Percentiles rank a stretch among this genome's conserved stretches.
Evolutionary conservation across 352 stramenopile genomes (phyloP).

Genomic region (Phytophthora melonis): DNA sequence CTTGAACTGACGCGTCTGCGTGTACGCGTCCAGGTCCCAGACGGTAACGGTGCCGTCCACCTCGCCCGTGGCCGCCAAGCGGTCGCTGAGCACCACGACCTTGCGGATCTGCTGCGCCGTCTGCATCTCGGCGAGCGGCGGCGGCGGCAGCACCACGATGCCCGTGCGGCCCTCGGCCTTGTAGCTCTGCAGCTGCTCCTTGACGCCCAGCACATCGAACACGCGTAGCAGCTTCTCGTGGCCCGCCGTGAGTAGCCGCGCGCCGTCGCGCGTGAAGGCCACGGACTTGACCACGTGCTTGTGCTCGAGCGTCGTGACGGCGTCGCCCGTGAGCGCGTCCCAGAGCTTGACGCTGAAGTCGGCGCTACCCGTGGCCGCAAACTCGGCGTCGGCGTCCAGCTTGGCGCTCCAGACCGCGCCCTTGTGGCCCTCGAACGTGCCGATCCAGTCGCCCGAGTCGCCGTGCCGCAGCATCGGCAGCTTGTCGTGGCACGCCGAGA

Average conservation of each 20-base stretch:
- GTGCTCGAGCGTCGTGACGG: conserved; percentile 95
- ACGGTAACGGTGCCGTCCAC: conserved; percentile 75
- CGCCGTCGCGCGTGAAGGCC: conserved; percentile 91
- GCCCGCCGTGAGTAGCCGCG: conserved; percentile 91
- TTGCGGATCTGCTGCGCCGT: conserved; percentile 84
- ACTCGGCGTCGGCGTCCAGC: conserved; percentile 83
- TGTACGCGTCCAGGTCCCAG: conserved; percentile 71
- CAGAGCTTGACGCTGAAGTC: conserved; percentile 98
- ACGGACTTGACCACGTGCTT: conserved; percentile 98
- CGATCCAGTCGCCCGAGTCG: conserved; percentile 95
- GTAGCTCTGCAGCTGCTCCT: conserved; percentile 69
- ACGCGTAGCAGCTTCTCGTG: conserved; percentile 96
- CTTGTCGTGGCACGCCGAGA: conserved; percentile 91
- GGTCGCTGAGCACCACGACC: conserved; percentile 68
- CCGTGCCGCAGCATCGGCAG: conserved; percentile 88
- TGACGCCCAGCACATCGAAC: conserved; percentile 83
- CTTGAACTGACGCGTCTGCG: conserved; percentile 60
- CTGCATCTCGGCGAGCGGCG: conserved; percentile 57
- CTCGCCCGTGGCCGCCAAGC: conserved; percentile 71
- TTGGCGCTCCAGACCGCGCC: conserved; percentile 94
- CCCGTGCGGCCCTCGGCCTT: conserved; percentile 67
- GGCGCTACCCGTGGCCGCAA: conserved; percentile 92
- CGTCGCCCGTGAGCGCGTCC: conserved; percentile 96
- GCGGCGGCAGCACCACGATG: conserved; percentile 63
- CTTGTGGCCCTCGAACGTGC: conserved; percentile 98